Conservation (phyloP, 1,139 yeast genomes). For the Debaryomyces subglobosus region DNA sequence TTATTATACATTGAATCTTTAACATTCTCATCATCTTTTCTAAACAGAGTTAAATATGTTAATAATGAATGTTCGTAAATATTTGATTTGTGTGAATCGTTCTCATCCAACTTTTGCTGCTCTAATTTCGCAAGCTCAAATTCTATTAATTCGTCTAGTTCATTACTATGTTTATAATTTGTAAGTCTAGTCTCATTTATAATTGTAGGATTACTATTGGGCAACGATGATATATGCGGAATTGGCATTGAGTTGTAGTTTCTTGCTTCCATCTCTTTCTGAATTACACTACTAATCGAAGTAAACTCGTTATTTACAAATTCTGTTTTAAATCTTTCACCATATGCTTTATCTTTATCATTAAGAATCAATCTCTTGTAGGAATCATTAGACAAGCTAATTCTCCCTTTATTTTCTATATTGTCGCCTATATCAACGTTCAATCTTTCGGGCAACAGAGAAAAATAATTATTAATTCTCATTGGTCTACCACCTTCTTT, state of each 20-base stretch:
- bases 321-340: not conserved
- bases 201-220: not conserved
- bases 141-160: slow-evolving; percentile 14
- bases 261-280: not conserved
- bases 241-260: not conserved
- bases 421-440: slow-evolving; percentile 6
- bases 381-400: not conserved
- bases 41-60: slow-evolving; percentile 17
- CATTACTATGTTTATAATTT: slow-evolving; percentile 2
- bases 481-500: slow-evolving; percentile 1
- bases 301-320: slow-evolving; percentile 1
- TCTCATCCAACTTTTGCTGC: slow-evolving; percentile 18
- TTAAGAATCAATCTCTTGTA: slow-evolving; percentile 2
- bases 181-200: not conserved
- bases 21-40: slow-evolving; percentile 9
- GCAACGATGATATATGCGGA: slow-evolving; percentile 13
- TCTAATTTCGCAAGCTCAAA: slow-evolving; percentile 15
- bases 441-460: slow-evolving; percentile 6
- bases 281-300: not conserved
- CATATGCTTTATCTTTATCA: slow-evolving; percentile 1
- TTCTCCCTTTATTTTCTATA: not conserved
- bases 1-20: slow-evolving; percentile 10
- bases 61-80: slow-evolving; percentile 26
- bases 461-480: slow-evolving; percentile 7
- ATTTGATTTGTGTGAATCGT: slow-evolving; percentile 22